phyloP scores from a whole-genome alignment of 1,284 basidiomycete genomes.

The Cutaneotrichosporon sp. region DNA sequence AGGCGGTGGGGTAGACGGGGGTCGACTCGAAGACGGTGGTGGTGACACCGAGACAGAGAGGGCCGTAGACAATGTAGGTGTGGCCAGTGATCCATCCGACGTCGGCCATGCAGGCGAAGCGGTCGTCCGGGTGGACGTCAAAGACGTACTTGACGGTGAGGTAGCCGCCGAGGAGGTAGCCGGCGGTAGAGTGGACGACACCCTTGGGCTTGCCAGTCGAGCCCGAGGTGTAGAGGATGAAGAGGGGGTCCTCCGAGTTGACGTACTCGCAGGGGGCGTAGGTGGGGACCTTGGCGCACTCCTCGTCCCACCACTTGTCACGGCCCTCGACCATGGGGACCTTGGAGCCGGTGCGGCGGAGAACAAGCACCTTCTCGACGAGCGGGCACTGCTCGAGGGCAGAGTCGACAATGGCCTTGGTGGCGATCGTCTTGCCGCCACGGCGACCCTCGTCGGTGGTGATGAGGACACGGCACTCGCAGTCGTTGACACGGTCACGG shows the following conservation, averaged over 20 bases:
- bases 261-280: conserved; percentile 87
- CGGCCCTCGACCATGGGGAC: conserved; percentile 79
- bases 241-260: conserved; percentile 88
- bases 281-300: conserved; percentile 71
- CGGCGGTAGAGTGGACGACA: conserved; percentile 43
- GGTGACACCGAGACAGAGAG: conserved; percentile 76
- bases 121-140: conserved; percentile 86
- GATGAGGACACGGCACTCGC: conserved; percentile 82
- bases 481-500: conserved; percentile 87
- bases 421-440: conserved; percentile 91
- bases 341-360: conserved; percentile 78
- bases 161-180: conserved; percentile 64
- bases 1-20: conserved; percentile 91
- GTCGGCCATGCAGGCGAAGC: conserved; percentile 97
- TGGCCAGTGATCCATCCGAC: conserved; percentile 99
- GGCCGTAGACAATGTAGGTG: conserved; percentile 96
- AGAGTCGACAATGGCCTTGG: conserved; percentile 86
- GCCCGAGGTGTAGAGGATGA: conserved; percentile 60
- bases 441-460: conserved; percentile 93
- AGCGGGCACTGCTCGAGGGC: conserved; percentile 78
- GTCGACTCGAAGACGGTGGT: conserved; percentile 96
- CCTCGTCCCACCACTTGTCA: conserved; percentile 97
- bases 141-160: conserved; percentile 95
- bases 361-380: conserved; percentile 87
- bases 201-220: conserved; percentile 53